Conservation (phyloP, 305 asterid genomes). For the Salvia sclarea region DNA sequence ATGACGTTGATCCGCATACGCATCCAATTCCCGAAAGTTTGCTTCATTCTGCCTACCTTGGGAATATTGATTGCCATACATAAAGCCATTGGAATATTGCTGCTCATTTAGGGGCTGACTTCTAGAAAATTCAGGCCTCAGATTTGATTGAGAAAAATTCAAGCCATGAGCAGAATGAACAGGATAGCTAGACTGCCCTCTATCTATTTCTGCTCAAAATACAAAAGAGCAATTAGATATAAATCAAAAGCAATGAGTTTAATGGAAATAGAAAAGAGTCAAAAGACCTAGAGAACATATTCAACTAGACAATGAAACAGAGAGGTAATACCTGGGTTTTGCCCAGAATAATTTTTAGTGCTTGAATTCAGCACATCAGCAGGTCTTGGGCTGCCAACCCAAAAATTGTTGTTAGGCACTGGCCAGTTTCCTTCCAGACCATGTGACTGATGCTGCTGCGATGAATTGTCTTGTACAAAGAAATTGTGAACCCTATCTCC, state of each 20-base stretch:
- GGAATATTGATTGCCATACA: conserved; percentile 58
- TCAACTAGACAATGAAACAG: conserved; percentile 18
- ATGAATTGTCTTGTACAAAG: conserved; percentile 74
- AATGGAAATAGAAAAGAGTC: neutral
- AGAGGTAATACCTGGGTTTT: conserved; percentile 55
- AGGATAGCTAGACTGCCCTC: conserved; percentile 61
- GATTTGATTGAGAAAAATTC: conserved; percentile 55
- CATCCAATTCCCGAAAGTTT: conserved; percentile 61
- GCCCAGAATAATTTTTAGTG: conserved; percentile 52
- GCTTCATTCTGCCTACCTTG: conserved; percentile 63
- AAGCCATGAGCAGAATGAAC: conserved; percentile 56
- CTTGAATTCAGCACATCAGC: conserved; percentile 46
- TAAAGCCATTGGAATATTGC: conserved; percentile 63
- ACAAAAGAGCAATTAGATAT: neutral
- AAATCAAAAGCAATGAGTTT: neutral
- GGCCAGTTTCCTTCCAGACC: conserved; percentile 66
- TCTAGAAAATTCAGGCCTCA: conserved; percentile 59
- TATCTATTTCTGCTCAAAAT: conserved; percentile 55
- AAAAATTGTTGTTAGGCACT: conserved; percentile 54
- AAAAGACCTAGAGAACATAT: conserved; percentile 8
- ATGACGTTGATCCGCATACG: conserved; percentile 57
- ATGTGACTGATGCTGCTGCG: conserved; percentile 61
- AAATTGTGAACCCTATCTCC: conserved; percentile 98
- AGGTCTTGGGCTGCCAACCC: conserved; percentile 68
- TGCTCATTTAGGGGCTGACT: conserved; percentile 56